Evolutionary conservation across 768 basidiomycete species (phyloP).

Genomic region (Termitomyces sp.): DNA sequence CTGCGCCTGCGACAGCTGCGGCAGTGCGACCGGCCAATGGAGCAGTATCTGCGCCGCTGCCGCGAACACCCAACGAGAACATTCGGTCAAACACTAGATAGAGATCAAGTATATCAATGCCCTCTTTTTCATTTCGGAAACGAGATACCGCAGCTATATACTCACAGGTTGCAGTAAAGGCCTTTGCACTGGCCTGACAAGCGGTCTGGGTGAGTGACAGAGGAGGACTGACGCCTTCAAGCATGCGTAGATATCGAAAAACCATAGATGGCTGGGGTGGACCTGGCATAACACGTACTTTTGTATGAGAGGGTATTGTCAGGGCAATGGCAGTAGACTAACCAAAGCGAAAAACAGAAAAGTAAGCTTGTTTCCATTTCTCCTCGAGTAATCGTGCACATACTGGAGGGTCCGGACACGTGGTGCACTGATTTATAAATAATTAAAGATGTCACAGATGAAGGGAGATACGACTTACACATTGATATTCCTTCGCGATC

Average conservation of each 20-base stretch:
- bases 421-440: conserved; percentile 51
- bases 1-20: conserved; percentile 58
- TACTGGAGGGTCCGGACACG: conserved; percentile 74
- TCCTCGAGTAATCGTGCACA: conserved; percentile 89
- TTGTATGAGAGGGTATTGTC: not conserved
- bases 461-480: conserved; percentile 46
- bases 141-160: not conserved
- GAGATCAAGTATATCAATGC: not conserved
- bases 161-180: conserved; percentile 82
- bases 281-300: conserved; percentile 34
- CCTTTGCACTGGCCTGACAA: conserved; percentile 87
- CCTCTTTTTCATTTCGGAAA: not conserved
- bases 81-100: conserved; percentile 81
- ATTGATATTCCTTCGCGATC: conserved; percentile 93
- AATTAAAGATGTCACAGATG: not conserved
- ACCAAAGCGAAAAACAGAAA: conserved; percentile 86
- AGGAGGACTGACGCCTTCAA: conserved; percentile 90
- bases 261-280: conserved; percentile 91
- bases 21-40: conserved; percentile 61
- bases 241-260: conserved; percentile 83
- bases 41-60: conserved; percentile 63
- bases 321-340: conserved; percentile 9
- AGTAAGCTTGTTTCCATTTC: conserved; percentile 89
- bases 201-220: conserved; percentile 80
- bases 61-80: conserved; percentile 85